Conservation (phyloP, 2,329 filamentous ascomycete species). For the Tolypocladium endophyticum region DNA sequence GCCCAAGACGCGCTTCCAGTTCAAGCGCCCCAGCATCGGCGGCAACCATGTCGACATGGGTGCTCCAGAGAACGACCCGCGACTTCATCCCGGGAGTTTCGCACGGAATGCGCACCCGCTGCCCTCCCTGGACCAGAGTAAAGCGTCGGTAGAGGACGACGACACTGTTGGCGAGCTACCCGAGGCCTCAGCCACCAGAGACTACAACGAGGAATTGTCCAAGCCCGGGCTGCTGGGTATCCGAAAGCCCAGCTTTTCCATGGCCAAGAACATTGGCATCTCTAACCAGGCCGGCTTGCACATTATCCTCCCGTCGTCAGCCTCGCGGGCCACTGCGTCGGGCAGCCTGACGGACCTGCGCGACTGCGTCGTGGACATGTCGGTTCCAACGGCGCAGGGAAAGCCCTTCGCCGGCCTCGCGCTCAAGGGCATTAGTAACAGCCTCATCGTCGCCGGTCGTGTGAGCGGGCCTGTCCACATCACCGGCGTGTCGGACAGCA, state of each 20-base stretch:
- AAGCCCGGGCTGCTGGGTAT: conserved; percentile 27
- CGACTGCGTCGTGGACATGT: conserved; percentile 72
- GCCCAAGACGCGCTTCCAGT: conserved; percentile 74
- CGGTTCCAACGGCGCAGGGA: conserved; percentile 44
- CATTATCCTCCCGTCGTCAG: conserved; percentile 65
- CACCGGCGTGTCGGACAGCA: conserved; percentile 60
- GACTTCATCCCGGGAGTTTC: conserved; percentile 25
- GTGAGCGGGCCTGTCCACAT: conserved; percentile 77
- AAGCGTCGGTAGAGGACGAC: conserved; percentile 10
- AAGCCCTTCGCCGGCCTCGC: conserved; percentile 58
- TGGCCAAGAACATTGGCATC: conserved; percentile 52
- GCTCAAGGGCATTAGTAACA: conserved; percentile 58
- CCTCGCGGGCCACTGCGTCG: conserved; percentile 60
- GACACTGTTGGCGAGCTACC: conserved; percentile 29
- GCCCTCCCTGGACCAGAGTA: conserved; percentile 5
- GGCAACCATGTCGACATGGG: conserved; percentile 30
- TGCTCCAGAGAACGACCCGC: conserved; percentile 30
- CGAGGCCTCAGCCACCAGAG: conserved; percentile 21
- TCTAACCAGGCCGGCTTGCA: conserved; percentile 57
- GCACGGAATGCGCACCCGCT: conserved; percentile 15
- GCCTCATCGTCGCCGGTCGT: conserved; percentile 66
- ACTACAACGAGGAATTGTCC: conserved; percentile 50
- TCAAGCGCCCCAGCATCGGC: conserved; percentile 38
- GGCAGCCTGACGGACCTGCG: conserved; percentile 61
- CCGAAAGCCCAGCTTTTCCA: conserved; percentile 53